Evolutionary conservation across 305 asterid genomes (phyloP), one percentile per base, ranked within the genome.

Genomic region (Fraxinus velutina): DNA sequence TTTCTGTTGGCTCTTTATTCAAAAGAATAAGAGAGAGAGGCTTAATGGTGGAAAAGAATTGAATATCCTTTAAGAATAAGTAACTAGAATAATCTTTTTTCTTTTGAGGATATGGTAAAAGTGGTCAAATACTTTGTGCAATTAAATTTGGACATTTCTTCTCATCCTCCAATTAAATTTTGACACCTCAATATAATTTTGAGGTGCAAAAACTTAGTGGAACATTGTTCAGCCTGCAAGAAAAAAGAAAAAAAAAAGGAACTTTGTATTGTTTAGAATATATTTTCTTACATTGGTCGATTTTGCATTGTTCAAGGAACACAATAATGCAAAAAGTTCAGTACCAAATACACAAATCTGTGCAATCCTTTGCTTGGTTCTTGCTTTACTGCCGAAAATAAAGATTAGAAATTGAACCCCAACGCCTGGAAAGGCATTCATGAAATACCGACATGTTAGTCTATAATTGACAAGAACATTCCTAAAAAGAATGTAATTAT

Each of bases 391-490:
- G 39, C 42, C 17, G 44, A 29, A 70, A 32, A 70, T 4, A 2
- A 55, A 32, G 70, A n/a, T 6, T 77, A 77, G 80, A 39, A 32
- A 13, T 75, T n/a, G 29, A 55, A 77, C 44, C n/a, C 12, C 78
- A 22, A 83, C 86, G 57, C 80, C 76, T 79, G 83, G 81, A 30
- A 30, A 78, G 34, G 13, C 9, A 32, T 30, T 1, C 27, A 47
- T 12, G 37, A 78, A 78, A 77, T 19, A 0, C 29, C 74, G 77
- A 52, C 8, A 1, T 75, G 74, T 50, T 22, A 21, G 17, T 73
- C 72, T 22, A 27, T 29, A 32, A 4, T 80, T 75, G 57, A 72
- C 27, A 32, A 15, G 52, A 30, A 19, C 8, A n/a, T 1, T 68
- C 19, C 22, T 22, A 3, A 64, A 7, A 66, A 30, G 27, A 32